phyloP scores from a whole-genome alignment of 345 rosid species.

The Crucihimalaya himalaica region DNA sequence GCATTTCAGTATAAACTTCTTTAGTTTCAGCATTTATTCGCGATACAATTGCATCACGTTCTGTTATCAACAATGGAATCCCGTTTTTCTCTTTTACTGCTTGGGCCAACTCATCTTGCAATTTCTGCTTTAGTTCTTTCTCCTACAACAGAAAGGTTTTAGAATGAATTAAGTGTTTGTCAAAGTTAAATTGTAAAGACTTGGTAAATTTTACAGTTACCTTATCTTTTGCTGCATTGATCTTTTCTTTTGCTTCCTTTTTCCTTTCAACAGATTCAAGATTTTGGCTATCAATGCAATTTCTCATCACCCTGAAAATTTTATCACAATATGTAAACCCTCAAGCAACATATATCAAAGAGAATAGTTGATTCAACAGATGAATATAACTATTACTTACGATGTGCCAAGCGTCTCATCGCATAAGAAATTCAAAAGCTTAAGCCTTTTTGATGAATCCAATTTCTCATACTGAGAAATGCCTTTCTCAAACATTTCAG shows the following conservation, averaged over 20 bases:
- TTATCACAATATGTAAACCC: not conserved
- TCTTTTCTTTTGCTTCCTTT: slow-evolving; percentile 54
- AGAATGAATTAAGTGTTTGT: not conserved
- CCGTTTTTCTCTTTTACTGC: slow-evolving; percentile 50
- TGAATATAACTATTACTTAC: slow-evolving; percentile 46
- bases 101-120: slow-evolving; percentile 61
- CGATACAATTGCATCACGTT: slow-evolving; percentile 51
- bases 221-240: slow-evolving; percentile 62
- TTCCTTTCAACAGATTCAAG: slow-evolving; percentile 40
- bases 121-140: slow-evolving; percentile 55
- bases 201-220: slow-evolving; percentile 37
- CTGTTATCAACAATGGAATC: slow-evolving; percentile 49
- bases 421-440: slow-evolving; percentile 64
- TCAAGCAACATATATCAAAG: not conserved
- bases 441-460: slow-evolving; percentile 48
- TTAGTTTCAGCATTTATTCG: slow-evolving; percentile 54
- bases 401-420: slow-evolving; percentile 63
- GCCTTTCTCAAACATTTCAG: slow-evolving; percentile 39
- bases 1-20: slow-evolving; percentile 54
- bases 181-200: not conserved
- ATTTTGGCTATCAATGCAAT: slow-evolving; percentile 63
- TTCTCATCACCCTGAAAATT: slow-evolving; percentile 45
- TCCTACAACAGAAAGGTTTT: slow-evolving; percentile 46
- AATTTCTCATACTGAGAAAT: slow-evolving; percentile 49
- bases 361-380: not conserved